These are phyloP conservation scores for Lachancea meyersii DNA, from an alignment of 805 yeast species.

Conservation along the genomic window DNA sequence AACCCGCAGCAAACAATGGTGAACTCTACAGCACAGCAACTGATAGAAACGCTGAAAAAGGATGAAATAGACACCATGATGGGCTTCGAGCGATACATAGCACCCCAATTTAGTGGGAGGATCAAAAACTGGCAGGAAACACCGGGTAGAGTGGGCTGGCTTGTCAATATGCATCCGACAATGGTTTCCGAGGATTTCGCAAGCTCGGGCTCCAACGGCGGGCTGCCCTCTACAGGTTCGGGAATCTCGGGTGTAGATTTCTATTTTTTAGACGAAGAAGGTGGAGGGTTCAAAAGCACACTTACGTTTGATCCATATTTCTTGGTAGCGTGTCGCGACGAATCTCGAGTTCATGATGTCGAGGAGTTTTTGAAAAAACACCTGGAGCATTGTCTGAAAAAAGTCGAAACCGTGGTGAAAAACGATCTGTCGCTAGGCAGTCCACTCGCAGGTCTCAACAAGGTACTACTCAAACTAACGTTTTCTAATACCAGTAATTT, in stretches of 20 bases:
- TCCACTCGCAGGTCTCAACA: constrained; percentile 73
- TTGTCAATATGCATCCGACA: constrained; percentile 89
- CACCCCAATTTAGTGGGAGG: constrained; percentile 45
- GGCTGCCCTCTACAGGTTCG: constrained; percentile 16
- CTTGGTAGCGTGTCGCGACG: constrained; percentile 51
- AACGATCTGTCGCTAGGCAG: constrained; percentile 81
- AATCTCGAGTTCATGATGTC: constrained; percentile 49
- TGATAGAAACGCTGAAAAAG: constrained; percentile 48
- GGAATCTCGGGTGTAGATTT: constrained; percentile 89
- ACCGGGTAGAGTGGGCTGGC: constrained; percentile 63
- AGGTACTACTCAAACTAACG: constrained; percentile 56
- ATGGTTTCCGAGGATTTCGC: constrained; percentile 46
- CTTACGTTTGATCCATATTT: constrained; percentile 84
- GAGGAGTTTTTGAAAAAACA: constrained; percentile 74
- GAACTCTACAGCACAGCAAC: constrained; percentile 34
- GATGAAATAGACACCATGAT: constrained; percentile 71
- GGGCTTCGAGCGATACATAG: constrained; percentile 82
- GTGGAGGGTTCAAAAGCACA: constrained; percentile 89
- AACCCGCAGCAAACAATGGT: constrained; percentile 31
- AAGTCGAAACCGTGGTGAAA: constrained; percentile 48
- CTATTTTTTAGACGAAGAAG: constrained; percentile 92
- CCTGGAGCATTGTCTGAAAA: constrained; percentile 59
- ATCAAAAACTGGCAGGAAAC: constrained; percentile 12
- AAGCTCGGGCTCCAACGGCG: constrained; percentile 1
- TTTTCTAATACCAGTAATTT: constrained; percentile 75